Evolutionary conservation across 345 rosid genomes (phyloP), one percentile per base, ranked within the genome.

Genomic region (Murraya paniculata): DNA sequence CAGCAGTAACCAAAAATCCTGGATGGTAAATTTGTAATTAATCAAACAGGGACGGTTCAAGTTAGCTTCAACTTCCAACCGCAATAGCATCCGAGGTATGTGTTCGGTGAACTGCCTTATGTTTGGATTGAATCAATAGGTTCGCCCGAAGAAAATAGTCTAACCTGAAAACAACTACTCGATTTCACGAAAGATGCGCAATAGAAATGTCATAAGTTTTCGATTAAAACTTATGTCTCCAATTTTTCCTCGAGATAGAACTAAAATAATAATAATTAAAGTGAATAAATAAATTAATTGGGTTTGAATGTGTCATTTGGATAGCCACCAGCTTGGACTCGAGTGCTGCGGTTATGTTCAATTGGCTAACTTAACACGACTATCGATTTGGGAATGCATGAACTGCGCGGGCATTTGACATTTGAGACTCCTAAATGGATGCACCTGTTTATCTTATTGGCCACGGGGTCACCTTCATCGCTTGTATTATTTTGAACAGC

Each of bases 311-410:
- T 79, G 58, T 79, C 50, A 16, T 0, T 22, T 38, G 19, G 9
- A 19, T 18, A 84, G 85, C 82, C 84, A 78, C 84, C 85, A 67
- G n/a, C 76, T 74, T 77, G 9, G 85, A 82, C 79, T 71, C 50
- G 50, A 45, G 50, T 13, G 16, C 79, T 80, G 68, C n/a, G 18
- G 1, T 64, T 28, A 7, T 39, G 74, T 30, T 38, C 45, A 18
- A 36, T 59, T 71, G 7, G 64, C 73, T 45, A 39, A 7, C 60
- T 53, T 6, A 24, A 13, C 82, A 82, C 82, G 71, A n/a, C 30
- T 38, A 79, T 22, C 38, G 11, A 11, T 48, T 66, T n/a, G 22
- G 62, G 53, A 35, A 61, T 62, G n/a, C 74, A 22, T 56, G 10
- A 11, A 22, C 1, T 38, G 45, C 27, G 7, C 3, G 6, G 69